phyloP scores from a whole-genome alignment of 768 basidiomycete genomes.

The Trametes cingulata region DNA sequence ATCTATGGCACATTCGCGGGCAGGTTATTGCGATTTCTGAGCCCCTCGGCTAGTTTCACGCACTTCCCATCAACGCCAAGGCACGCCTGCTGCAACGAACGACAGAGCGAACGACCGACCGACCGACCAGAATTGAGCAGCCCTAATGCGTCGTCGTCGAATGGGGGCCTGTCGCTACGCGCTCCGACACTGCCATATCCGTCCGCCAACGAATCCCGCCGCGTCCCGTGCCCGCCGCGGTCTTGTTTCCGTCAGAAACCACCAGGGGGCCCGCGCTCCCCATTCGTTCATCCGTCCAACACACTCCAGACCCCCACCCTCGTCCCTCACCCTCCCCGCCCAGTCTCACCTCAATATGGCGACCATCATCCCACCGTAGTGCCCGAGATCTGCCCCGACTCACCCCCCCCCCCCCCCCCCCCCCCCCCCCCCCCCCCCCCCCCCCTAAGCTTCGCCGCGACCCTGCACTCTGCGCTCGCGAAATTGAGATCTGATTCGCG shows the following conservation, averaged over 20 bases:
- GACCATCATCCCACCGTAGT: conserved; percentile 9
- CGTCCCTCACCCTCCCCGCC: neutral
- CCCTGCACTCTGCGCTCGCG: neutral
- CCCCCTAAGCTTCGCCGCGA: neutral
- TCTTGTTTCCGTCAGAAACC: conserved; percentile 10
- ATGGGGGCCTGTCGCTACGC: no score
- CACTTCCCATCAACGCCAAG: no score
- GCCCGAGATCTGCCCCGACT: neutral
- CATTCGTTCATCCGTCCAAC: conserved; percentile 6
- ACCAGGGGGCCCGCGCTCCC: neutral
- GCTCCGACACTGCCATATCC: no score
- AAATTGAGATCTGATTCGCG: neutral
- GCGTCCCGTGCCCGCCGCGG: neutral
- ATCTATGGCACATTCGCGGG: no score
- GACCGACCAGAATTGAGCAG: no score
- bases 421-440: neutral
- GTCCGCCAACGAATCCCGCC: neutral
- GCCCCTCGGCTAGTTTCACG: no score
- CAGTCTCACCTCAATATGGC: conserved; percentile 15
- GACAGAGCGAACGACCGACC: no score
- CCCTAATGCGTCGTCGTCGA: no score
- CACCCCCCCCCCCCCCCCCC: neutral
- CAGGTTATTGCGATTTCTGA: no score
- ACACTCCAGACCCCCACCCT: neutral
- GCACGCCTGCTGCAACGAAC: no score